phyloP scores from a whole-genome alignment of 345 rosid species.

The Trapa incisa region DNA sequence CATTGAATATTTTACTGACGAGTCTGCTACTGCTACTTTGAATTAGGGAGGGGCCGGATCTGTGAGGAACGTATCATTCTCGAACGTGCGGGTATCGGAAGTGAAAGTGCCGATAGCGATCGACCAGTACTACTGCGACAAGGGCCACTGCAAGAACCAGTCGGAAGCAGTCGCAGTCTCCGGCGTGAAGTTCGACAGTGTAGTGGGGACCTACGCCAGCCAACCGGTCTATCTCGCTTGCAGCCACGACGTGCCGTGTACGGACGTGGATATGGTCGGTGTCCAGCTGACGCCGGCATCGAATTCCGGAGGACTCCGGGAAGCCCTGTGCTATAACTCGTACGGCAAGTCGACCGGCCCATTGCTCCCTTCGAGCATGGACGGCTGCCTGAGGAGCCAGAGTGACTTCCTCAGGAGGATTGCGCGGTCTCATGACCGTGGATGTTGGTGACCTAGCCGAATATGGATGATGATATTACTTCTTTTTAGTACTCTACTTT shows the following conservation, averaged over 20 bases:
- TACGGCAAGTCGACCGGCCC: constrained; percentile 68
- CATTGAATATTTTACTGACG: no score
- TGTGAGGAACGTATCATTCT: constrained; percentile 66
- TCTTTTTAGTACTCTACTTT: no score
- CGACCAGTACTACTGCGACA: constrained; percentile 84
- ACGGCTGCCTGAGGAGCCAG: constrained; percentile 45
- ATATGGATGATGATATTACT: no score
- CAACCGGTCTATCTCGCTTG: constrained; percentile 71
- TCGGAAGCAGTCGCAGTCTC: constrained; percentile 61
- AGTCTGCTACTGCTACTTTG: no score
- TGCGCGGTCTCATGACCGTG: constrained; percentile 41
- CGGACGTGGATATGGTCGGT: constrained; percentile 46
- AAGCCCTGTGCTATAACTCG: constrained; percentile 69
- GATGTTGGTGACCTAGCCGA: constrained; percentile 16
- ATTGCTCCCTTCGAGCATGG: constrained; percentile 67
- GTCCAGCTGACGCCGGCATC: constrained; percentile 48
- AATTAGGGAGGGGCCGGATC: constrained; percentile 62
- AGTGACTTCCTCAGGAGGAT: constrained; percentile 25
- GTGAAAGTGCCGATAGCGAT: constrained; percentile 68
- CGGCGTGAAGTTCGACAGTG: constrained; percentile 42
- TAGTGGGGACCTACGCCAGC: constrained; percentile 49
- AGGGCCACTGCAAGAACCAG: constrained; percentile 59
- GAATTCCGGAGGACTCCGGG: constrained; percentile 17
- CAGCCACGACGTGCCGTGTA: constrained; percentile 60
- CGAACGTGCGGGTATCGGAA: constrained; percentile 51